These are phyloP conservation scores for Pythium aquatile DNA, from an alignment of 352 stramenopile species.

Conservation along the genomic window DNA sequence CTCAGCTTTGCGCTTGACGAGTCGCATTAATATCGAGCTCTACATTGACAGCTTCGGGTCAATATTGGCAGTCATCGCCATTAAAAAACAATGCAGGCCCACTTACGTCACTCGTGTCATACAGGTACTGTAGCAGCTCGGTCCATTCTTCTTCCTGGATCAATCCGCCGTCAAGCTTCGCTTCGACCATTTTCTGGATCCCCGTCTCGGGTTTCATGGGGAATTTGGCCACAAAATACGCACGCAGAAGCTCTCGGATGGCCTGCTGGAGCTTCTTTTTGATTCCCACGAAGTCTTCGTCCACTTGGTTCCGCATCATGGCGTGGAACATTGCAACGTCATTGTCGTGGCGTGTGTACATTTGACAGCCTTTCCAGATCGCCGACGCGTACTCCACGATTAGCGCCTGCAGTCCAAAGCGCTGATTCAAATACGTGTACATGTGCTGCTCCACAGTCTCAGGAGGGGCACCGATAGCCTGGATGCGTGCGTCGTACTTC, in stretches of 20 bases:
- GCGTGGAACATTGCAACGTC: slow-evolving; percentile 79
- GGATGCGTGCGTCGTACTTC: slow-evolving; percentile 59
- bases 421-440: slow-evolving; percentile 87
- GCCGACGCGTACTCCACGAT: slow-evolving; percentile 79
- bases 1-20: slow-evolving; percentile 44
- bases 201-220: slow-evolving; percentile 63
- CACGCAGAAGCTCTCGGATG: slow-evolving; percentile 65
- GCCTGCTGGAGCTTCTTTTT: slow-evolving; percentile 75
- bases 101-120: slow-evolving; percentile 67
- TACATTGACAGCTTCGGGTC: slow-evolving; percentile 18
- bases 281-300: slow-evolving; percentile 79
- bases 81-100: neutral
- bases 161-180: slow-evolving; percentile 31
- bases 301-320: slow-evolving; percentile 73
- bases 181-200: slow-evolving; percentile 49
- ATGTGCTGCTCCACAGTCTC: slow-evolving; percentile 90
- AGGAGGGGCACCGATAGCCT: slow-evolving; percentile 41
- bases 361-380: slow-evolving; percentile 72
- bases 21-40: slow-evolving; percentile 45
- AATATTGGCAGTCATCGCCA: neutral
- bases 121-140: slow-evolving; percentile 75
- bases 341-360: slow-evolving; percentile 51
- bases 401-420: slow-evolving; percentile 74
- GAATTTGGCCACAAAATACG: slow-evolving; percentile 65
- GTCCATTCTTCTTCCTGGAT: slow-evolving; percentile 68